Base-by-base conservation (phyloP, 2,329 filamentous ascomycete species). In the Kalmusia sp. region DNA sequence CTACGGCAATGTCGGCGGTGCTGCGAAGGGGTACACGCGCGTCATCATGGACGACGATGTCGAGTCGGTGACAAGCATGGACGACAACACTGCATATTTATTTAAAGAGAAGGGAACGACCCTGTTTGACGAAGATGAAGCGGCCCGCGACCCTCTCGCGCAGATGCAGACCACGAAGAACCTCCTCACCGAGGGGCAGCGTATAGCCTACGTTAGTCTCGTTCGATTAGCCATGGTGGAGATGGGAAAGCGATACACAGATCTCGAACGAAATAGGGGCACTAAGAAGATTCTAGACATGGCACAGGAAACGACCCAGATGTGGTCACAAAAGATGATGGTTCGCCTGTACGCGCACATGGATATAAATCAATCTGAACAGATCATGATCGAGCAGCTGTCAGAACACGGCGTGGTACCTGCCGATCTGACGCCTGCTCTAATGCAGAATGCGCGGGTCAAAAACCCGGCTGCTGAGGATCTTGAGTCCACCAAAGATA, bases 281-380 rank as follows among this genome's bases (percentile, higher is more conserved):
- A 83, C 85, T 1, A 95, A 89, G 75, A 97, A 93, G 72, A 79
- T 87, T 37, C 72, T 92, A 9, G 82, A 84, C 25, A 78, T 88
- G 55, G 85, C 90, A 0, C 79, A 87, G 9, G 95, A 97, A 73
- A 85, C 87, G 30, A 88, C 91, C 78, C 89, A 89, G 74, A 97
- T 97, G 90, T 99, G 93, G 93, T 87, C 90, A 51, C 95, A 99
- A 73, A 96, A 96, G 78, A 96, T 96, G 84, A 99, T 99, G 93
- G 87, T 97, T 55, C 87, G 93, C 21, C 74, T 99, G 11, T 99
- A 98, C 73, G 80, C 86, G 11, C 95, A 99, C 75, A 99, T 99
- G 95, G 95, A 99, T 55, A 96, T 99, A 67, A 92, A 88, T 68
- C 81, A 88, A 19, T 88, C 85, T 12, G 95, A 99, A 76, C 95